Evolutionary conservation across 768 basidiomycete genomes (phyloP).

Genomic region (Boletellus ananas): DNA sequence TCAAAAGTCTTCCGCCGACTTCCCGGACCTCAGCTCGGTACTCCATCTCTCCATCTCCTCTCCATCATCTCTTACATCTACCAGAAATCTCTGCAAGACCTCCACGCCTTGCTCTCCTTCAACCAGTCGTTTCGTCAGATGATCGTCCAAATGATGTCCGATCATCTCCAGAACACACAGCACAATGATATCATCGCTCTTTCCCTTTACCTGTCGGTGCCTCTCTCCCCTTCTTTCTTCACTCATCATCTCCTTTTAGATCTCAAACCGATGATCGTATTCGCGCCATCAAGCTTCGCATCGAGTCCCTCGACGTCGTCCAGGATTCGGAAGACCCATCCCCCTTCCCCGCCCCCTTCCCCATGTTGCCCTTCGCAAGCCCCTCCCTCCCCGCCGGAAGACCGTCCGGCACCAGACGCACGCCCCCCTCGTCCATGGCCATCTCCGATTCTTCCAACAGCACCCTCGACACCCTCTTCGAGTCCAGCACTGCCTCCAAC

Average conservation of each 20-base stretch:
- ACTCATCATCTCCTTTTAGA: constrained; percentile 20
- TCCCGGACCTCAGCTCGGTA: constrained; percentile 20
- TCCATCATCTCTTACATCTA: not conserved
- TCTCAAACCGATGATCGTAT: constrained; percentile 37
- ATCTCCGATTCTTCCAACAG: constrained; percentile 17
- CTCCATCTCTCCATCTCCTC: not conserved
- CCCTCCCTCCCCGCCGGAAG: not conserved
- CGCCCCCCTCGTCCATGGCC: constrained; percentile 15
- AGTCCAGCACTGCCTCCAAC: not conserved
- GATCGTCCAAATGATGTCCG: constrained; percentile 23
- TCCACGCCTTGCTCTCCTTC: constrained; percentile 21
- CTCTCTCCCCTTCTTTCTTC: not conserved
- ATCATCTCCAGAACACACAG: constrained; percentile 20
- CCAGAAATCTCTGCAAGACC: constrained; percentile 29
- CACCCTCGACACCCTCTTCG: constrained; percentile 2
- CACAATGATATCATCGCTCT: constrained; percentile 38
- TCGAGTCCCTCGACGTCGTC: constrained; percentile 18
- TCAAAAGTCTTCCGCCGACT: constrained; percentile 3
- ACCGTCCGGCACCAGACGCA: constrained; percentile 2
- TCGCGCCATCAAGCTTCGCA: constrained; percentile 33
- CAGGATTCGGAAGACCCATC: not conserved
- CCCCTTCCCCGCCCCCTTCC: not conserved
- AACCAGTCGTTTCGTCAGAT: constrained; percentile 16
- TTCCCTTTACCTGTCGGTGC: constrained; percentile 39
- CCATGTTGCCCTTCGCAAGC: not conserved